Evolutionary conservation across 805 yeast species (phyloP).

Genomic region (Candida peoriensis): DNA sequence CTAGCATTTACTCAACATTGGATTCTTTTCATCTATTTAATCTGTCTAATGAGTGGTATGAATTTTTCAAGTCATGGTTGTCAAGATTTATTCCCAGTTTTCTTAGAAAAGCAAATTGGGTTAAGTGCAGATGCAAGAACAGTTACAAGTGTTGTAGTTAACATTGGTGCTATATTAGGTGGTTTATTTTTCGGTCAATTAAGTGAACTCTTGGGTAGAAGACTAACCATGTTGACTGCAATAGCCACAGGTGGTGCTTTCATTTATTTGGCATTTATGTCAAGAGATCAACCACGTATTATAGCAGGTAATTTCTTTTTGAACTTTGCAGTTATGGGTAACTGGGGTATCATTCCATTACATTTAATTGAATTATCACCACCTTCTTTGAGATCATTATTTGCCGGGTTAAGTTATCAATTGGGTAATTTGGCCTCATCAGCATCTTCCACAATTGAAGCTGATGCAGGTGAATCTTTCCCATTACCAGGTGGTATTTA

Average conservation of each 20-base stretch:
- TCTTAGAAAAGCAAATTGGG: conserved; percentile 48
- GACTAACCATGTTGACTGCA: conserved; percentile 48
- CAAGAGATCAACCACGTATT: conserved; percentile 34
- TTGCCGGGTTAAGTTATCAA: conserved; percentile 53
- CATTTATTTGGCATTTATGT: conserved; percentile 53
- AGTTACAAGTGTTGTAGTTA: conserved; percentile 57
- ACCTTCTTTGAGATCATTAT: conserved; percentile 56
- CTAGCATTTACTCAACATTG: conserved; percentile 45
- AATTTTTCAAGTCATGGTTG: conserved; percentile 73
- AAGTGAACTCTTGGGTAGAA: conserved; percentile 55
- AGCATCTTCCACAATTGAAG: conserved; percentile 67
- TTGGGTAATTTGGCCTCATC: conserved; percentile 23
- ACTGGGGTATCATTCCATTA: conserved; percentile 69
- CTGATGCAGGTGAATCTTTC: conserved; percentile 28
- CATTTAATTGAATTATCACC: conserved; percentile 63
- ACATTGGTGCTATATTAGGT: conserved; percentile 64
- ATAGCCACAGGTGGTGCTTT: conserved; percentile 53
- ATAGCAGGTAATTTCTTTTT: conserved; percentile 60
- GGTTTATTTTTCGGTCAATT: conserved; percentile 56
- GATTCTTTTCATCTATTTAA: conserved; percentile 53
- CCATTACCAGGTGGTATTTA: conserved; percentile 28
- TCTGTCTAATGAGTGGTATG: conserved; percentile 62
- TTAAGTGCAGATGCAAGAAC: conserved; percentile 44
- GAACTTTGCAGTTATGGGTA: conserved; percentile 65
- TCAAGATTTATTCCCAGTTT: conserved; percentile 68